phyloP scores from a whole-genome alignment of 2,329 filamentous ascomycete species.

The Penicillium crustosum region DNA sequence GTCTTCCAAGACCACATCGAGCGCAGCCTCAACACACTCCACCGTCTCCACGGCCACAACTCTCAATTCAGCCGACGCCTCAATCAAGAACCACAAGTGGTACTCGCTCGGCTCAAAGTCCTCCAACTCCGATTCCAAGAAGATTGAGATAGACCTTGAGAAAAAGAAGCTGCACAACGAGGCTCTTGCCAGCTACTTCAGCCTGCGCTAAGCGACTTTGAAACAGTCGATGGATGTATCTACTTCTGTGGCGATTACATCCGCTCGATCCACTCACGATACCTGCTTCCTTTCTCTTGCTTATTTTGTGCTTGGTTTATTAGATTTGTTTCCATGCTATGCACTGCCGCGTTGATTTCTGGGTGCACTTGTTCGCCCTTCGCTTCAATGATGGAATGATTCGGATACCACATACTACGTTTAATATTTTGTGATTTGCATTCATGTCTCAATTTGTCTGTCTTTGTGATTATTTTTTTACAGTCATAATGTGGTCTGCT shows the following conservation, averaged over 20 bases:
- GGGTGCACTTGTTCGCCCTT: background rate
- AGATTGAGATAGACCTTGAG: background rate
- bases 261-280: background rate
- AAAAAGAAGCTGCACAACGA: slow-evolving; percentile 22
- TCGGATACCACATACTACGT: slow-evolving; percentile 4
- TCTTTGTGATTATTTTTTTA: background rate
- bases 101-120: slow-evolving; percentile 20
- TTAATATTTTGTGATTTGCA: background rate
- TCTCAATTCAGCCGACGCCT: slow-evolving; percentile 20
- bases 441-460: background rate
- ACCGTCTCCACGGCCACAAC: slow-evolving; percentile 28
- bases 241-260: background rate
- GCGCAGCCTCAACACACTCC: slow-evolving; percentile 25
- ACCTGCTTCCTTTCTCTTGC: background rate
- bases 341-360: background rate
- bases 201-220: slow-evolving; percentile 20
- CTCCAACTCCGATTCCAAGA: background rate
- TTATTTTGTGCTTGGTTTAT: background rate
- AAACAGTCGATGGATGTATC: background rate
- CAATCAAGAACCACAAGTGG: slow-evolving; percentile 21
- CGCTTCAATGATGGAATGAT: slow-evolving; percentile 17
- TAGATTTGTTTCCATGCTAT: background rate
- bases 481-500: background rate
- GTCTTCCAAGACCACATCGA: slow-evolving; percentile 13
- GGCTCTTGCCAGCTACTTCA: slow-evolving; percentile 25